Evolutionary conservation across 805 yeast genomes (phyloP).

Genomic region (Metschnikowia cubensis): DNA sequence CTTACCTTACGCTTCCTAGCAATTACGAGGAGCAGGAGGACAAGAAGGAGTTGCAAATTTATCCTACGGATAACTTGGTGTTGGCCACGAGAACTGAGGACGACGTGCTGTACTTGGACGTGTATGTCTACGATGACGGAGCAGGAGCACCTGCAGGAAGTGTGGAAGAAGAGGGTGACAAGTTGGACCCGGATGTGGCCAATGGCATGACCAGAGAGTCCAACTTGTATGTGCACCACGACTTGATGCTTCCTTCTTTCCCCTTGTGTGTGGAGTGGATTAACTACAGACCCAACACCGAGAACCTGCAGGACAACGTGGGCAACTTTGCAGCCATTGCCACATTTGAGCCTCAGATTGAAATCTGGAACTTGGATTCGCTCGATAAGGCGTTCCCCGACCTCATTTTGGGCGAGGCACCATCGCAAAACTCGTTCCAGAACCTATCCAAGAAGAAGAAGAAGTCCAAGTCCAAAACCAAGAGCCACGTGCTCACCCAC

Average conservation of each 20-base stretch:
- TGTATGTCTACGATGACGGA: constrained; percentile 91
- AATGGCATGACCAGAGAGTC: constrained; percentile 69
- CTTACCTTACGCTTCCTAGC: constrained; percentile 59
- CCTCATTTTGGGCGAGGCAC: constrained; percentile 75
- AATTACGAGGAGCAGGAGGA: constrained; percentile 70
- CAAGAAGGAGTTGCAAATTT: constrained; percentile 76
- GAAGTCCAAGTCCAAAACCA: constrained; percentile 46
- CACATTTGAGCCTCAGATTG: constrained; percentile 96
- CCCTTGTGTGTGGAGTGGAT: constrained; percentile 97
- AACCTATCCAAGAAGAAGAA: constrained; percentile 40
- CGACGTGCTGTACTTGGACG: constrained; percentile 86
- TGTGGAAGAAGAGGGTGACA: constrained; percentile 65
- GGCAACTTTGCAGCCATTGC: constrained; percentile 97
- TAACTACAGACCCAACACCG: constrained; percentile 57
- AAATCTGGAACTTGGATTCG: constrained; percentile 92
- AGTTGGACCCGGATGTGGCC: constrained; percentile 67
- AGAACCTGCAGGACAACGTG: constrained; percentile 34
- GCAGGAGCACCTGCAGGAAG: constrained; percentile 75
- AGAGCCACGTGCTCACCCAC: constrained; percentile 59
- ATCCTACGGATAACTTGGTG: constrained; percentile 85
- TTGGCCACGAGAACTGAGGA: constrained; percentile 95
- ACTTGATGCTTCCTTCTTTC: constrained; percentile 93
- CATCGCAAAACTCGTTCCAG: constrained; percentile 42
- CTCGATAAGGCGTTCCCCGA: constrained; percentile 95
- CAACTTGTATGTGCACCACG: constrained; percentile 89